Evolutionary conservation across 2,329 filamentous ascomycete species (phyloP).

Genomic region (Trichoderma aggressivum): DNA sequence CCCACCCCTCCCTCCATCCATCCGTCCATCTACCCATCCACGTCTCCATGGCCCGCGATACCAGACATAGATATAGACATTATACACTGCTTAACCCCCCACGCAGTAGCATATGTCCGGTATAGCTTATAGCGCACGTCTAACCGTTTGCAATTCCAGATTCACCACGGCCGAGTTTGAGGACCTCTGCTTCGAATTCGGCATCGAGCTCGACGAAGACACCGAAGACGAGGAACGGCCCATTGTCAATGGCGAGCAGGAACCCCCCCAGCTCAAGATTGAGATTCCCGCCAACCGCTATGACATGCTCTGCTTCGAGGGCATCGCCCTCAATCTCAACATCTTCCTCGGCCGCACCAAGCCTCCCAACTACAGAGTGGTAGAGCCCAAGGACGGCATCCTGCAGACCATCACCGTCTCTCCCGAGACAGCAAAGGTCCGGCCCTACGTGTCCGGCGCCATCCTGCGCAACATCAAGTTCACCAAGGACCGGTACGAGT

Average conservation of each 20-base stretch:
- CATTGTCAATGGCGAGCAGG: constrained; percentile 72
- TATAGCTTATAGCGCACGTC: background rate
- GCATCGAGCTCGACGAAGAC: constrained; percentile 97
- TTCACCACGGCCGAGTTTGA: constrained; percentile 95
- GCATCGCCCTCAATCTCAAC: constrained; percentile 91
- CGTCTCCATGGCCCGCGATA: constrained; percentile 14
- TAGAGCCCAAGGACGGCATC: constrained; percentile 67
- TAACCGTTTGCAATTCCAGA: constrained; percentile 39
- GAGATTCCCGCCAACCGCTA: constrained; percentile 95
- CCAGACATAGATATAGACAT: constrained; percentile 14
- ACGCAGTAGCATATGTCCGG: background rate
- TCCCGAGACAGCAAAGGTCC: constrained; percentile 70
- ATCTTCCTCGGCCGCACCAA: constrained; percentile 79
- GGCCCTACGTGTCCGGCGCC: constrained; percentile 84
- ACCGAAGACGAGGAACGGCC: constrained; percentile 73
- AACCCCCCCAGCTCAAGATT: constrained; percentile 92
- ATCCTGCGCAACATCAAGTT: constrained; percentile 90
- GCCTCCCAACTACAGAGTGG: constrained; percentile 76
- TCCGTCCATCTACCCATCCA: constrained; percentile 11
- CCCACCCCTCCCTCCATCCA: constrained; percentile 22
- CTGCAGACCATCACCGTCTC: constrained; percentile 78
- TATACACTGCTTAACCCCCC: background rate
- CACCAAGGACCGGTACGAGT: constrained; percentile 86
- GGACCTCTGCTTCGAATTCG: constrained; percentile 96
- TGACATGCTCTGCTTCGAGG: constrained; percentile 96